phyloP scores from a whole-genome alignment of 192 early-diverging fungal genomes.

The Podochytrium sp. region DNA sequence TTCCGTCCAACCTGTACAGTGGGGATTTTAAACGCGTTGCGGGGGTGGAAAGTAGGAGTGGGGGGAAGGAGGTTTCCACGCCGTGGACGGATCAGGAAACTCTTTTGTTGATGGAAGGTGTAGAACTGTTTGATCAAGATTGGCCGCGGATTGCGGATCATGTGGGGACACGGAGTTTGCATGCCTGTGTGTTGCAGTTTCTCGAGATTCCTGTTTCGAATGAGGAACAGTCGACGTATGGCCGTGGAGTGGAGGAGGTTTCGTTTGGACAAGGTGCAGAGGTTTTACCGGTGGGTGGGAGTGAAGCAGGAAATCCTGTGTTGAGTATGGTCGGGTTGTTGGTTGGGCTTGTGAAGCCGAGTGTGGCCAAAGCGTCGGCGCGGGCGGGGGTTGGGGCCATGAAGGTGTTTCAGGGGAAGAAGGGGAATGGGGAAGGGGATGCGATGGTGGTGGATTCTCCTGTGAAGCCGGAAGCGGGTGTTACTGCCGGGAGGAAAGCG shows the following conservation, averaged over 20 bases:
- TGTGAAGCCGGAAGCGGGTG: not conserved
- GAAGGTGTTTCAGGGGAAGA: slow-evolving; percentile 17
- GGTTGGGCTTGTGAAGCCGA: slow-evolving; percentile 82
- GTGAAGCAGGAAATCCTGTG: slow-evolving; percentile 90
- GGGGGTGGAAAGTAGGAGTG: not conserved
- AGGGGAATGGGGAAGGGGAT: slow-evolving; percentile 19
- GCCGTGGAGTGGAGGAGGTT: slow-evolving; percentile 30
- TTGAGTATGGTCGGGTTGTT: slow-evolving; percentile 90
- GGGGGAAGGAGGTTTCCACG: no score
- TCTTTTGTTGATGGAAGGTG: slow-evolving; percentile 83
- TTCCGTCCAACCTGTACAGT: slow-evolving; percentile 75
- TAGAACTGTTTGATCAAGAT: slow-evolving; percentile 95
- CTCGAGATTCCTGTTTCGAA: slow-evolving; percentile 75
- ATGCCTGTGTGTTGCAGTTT: slow-evolving; percentile 91
- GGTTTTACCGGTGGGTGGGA: slow-evolving; percentile 67
- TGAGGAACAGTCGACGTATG: slow-evolving; percentile 67
- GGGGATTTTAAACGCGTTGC: slow-evolving; percentile 81
- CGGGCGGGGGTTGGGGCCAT: slow-evolving; percentile 83
- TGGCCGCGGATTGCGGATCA: slow-evolving; percentile 92
- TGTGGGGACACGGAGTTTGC: slow-evolving; percentile 85
- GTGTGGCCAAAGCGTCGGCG: slow-evolving; percentile 85
- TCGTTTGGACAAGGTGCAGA: slow-evolving; percentile 21
- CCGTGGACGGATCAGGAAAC: slow-evolving; percentile 88
- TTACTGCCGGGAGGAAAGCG: not conserved
- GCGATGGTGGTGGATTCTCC: slow-evolving; percentile 5